Percentiles rank a stretch among this genome's conserved stretches.
These are phyloP conservation scores for Suillus alpinus DNA, from an alignment of 768 basidiomycete species.

Conservation along the genomic window DNA sequence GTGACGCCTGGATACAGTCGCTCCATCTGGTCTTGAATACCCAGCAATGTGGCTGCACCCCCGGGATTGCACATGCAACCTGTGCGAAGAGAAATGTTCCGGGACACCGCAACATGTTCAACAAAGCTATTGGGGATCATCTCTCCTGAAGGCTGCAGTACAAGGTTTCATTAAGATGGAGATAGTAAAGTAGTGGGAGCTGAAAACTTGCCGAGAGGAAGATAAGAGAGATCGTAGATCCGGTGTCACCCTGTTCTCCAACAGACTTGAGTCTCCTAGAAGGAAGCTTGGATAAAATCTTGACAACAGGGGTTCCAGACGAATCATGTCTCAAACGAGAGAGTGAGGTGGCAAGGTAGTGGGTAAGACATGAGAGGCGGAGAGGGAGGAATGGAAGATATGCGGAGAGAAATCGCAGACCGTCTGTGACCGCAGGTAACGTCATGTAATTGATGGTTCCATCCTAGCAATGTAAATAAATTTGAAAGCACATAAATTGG, in stretches of 20 bases:
- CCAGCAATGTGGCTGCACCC: conserved; percentile 69
- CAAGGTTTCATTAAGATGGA: background rate
- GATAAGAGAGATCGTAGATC: conserved; percentile 60
- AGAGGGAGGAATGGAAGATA: conserved; percentile 79
- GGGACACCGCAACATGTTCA: conserved; percentile 61
- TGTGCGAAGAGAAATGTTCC: conserved; percentile 72
- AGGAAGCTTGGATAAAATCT: conserved; percentile 65
- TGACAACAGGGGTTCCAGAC: conserved; percentile 57
- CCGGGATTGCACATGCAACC: conserved; percentile 91
- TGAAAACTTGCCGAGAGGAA: conserved; percentile 55
- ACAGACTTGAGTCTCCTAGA: conserved; percentile 49
- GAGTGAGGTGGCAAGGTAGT: conserved; percentile 57
- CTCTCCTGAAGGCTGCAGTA: conserved; percentile 55
- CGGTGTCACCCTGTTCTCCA: conserved; percentile 65
- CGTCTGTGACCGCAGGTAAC: conserved; percentile 75
- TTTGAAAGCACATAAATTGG: background rate
- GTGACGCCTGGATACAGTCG: conserved; percentile 57
- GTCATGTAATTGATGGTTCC: conserved; percentile 83
- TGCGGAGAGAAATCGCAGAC: conserved; percentile 71
- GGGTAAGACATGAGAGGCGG: conserved; percentile 66
- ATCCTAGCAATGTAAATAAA: conserved; percentile 47
- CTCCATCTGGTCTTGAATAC: conserved; percentile 63
- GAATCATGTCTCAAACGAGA: conserved; percentile 58
- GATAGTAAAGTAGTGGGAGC: background rate
- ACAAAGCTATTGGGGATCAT: conserved; percentile 73